Evolutionary conservation across 2,329 filamentous ascomycete species (phyloP), one percentile per base, ranked within the genome.

Genomic region (Rachicladosporium sp.): DNA sequence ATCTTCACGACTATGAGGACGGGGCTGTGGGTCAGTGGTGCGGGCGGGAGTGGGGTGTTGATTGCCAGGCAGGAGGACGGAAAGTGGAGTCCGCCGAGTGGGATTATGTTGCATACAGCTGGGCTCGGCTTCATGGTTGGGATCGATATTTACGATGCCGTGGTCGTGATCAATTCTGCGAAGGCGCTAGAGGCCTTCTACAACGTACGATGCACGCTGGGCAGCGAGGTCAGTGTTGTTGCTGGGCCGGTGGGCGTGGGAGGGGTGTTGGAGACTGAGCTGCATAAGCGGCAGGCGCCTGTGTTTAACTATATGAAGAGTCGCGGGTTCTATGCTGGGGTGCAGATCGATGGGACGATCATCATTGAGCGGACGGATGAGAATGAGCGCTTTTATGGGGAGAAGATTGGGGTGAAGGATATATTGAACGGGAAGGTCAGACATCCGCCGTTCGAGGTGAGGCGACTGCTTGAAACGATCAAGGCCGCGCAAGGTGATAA

Each of bases 1-100:
- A 84, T 96, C 50, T 95, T 95, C 65, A 94, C 88, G 1, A 93
- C 86, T 23, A 93, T 95, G 86, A 80, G 89, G 43, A 89, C 85
- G 10, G 89, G 89, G 9, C 67, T 95, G 27, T 94, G 88, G 83
- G 72, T 93, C 50, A 89, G 84, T 34, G 89, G 89, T 34, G 88
- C 87, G 10, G 88, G 88, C 21, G 89, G 89, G 31, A 89, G 85
- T 42, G 89, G 89, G 37, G 74, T 96, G 31, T 70, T 96, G 31
- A 77, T 95, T 43, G 88, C 80, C 11, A 76, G 85, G 49, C 82
- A 84, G 53, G 80, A 82, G 15, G 87, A 93, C 49, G 87, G 88
- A 5, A 80, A 79, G 47, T 95, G 88, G 88, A 91, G 85, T 47
- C 83, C 87, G 6, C 89, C 89, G 0, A 93, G 85, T 0, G 88